Base-by-base conservation (phyloP, 441 rosid species). In the Breynia disticha region DNA sequence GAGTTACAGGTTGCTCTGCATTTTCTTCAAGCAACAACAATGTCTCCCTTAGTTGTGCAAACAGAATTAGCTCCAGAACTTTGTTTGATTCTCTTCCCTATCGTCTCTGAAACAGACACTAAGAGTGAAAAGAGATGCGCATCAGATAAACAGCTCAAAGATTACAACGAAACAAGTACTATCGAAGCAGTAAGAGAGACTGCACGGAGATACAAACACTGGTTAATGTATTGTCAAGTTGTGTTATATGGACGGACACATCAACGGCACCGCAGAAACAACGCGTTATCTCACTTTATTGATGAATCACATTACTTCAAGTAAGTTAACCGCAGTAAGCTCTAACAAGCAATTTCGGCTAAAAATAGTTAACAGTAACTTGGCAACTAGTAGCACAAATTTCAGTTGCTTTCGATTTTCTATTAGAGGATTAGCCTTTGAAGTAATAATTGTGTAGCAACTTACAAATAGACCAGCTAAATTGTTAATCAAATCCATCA, bases 1-100 rank as follows among this genome's bases (percentile, higher is more conserved):
- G 81, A 83, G 16, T 80, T 72, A 77, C 94, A 91, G 70, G 86
- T 80, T 3, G 86, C 94, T 5, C 63, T 79, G 64, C 84, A 88
- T 70, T 88, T 86, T 63, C 83, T 91, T 32, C 95, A 88, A 56
- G 87, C 91, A 2, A 48, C 84, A 15, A 52, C 73, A 57, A 84
- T 82, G 60, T 82, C 79, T 0, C 98, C 95, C 0, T 46, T 73
- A 47, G 76, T 79, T 24, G 70, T 82, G 32, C 62, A 60, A 48
- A 65, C 54, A 2, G 68, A 72, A 46, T 71, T 91, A 54, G 84
- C 89, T 15, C 73, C 80, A 0, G 67, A 76, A 52, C 71, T 87
- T 19, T 85, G 86, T 13, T 48, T 55, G 52, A 46, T 18, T 52
- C 69, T 87, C 51, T 87, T 84, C 73, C 73, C 52, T 51, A 62